A percentile compares a stretch with the other conserved stretches of the same genome.
Conservation (phyloP, 2,329 filamentous ascomycete genomes). For the Metarhizium rileyi region DNA sequence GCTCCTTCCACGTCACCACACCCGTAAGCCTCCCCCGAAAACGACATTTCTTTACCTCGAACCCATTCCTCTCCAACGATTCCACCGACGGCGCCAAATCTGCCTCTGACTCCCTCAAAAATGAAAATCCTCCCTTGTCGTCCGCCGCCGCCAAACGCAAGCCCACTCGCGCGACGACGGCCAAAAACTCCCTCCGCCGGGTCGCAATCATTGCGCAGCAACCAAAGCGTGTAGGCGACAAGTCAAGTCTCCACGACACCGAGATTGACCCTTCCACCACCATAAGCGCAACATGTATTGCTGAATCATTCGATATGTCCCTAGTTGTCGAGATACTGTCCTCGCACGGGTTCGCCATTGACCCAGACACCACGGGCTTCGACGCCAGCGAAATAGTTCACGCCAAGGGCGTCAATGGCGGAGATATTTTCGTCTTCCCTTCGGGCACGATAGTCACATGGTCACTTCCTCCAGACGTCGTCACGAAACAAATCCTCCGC, state of each 20-base stretch:
- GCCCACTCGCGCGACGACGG: constrained; percentile 31
- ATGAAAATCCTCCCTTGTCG: constrained; percentile 10
- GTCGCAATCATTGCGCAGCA: constrained; percentile 80
- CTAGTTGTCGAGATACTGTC: constrained; percentile 46
- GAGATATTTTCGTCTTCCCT: constrained; percentile 92
- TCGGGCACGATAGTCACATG: constrained; percentile 90
- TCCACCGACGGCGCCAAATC: constrained; percentile 12
- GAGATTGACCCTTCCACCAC: constrained; percentile 30
- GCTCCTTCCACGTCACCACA: constrained; percentile 37
- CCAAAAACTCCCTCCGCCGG: constrained; percentile 69
- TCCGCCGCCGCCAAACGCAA: constrained; percentile 32
- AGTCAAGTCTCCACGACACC: constrained; percentile 10
- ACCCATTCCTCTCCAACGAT: constrained; percentile 38
- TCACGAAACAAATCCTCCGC: constrained; percentile 62
- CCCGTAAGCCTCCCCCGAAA: constrained; percentile 38
- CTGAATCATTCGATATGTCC: constrained; percentile 56
- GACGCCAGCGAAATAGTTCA: constrained; percentile 54
- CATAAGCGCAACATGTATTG: constrained; percentile 52
- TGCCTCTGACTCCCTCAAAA: constrained; percentile 9
- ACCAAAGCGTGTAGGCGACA: constrained; percentile 29
- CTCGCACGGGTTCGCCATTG: constrained; percentile 50
- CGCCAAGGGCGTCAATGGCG: constrained; percentile 51
- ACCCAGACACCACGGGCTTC: constrained; percentile 52
- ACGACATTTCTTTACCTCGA: constrained; percentile 58
- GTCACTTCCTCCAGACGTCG: constrained; percentile 70